Evolutionary conservation across 1,284 basidiomycete species (phyloP), one percentile per base, ranked within the genome.

Genomic region (Cronartium ribicola): DNA sequence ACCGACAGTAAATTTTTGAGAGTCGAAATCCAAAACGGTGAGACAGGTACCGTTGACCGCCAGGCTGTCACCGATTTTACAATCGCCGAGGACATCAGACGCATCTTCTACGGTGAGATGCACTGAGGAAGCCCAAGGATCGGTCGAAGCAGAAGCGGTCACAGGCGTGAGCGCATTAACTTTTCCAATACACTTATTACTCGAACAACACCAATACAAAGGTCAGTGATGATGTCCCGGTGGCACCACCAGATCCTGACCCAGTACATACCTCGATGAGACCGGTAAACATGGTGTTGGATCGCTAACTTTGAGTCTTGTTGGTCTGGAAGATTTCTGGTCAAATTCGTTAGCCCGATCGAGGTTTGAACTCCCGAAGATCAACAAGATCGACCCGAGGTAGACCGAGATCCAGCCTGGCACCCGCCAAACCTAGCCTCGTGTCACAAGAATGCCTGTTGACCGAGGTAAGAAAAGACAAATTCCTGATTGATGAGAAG

Each of bases 21-120:
- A 87, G 5, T 86, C 79, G 46, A 84, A 81, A 77, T 89, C 84
- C 78, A 95, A 96, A 62, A 96, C 94, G 0, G 95, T 98, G 77
- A 99, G 82, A 81, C 95, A 91, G 37, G 86, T 86, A 17, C 89
- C 89, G 78, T 90, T 90, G 79, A 91, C 89, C 63, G 92, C 90
- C 77, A 99, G 98, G 64, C 91, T 94, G 83, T 98, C 96, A 11
- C 96, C 95, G 72, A 94, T 85, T 77, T 90, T 87, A 83, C 93
- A 96, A 82, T 99, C 95, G n/a, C 81, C 86, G 11, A 99, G 85
- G 78, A 99, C 90, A 7, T 87, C 84, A 0, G 85, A 87, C 2
- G 89, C 85, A 72, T 92, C 39, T 61, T 36, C 82, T 22, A 86
- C 84, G 80, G 98, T 89, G n/a, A 87, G 89, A 67, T 98, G 85